phyloP scores from a whole-genome alignment of 441 rosid species.

The Adansonia rubrostipa region DNA sequence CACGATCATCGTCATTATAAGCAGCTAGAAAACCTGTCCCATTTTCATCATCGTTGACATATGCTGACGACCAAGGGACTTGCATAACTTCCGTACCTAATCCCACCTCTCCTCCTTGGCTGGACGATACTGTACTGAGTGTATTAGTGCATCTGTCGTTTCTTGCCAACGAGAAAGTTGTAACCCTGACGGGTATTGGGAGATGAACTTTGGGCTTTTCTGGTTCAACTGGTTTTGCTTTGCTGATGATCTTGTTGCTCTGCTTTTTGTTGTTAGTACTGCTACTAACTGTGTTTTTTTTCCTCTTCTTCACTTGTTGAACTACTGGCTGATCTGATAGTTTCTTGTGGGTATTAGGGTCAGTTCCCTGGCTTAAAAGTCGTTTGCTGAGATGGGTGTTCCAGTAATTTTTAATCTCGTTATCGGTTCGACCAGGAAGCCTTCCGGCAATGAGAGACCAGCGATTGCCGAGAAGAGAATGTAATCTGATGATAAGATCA shows the following conservation, averaged over 20 bases:
- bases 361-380: conserved; percentile 45
- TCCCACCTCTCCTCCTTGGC: conserved; percentile 31
- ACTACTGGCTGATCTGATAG: conserved; percentile 10
- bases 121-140: conserved; percentile 19
- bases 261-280: conserved; percentile 17
- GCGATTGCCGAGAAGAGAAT: conserved; percentile 64
- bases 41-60: conserved; percentile 16
- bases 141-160: conserved; percentile 37
- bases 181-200: conserved; percentile 49
- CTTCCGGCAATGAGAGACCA: conserved; percentile 80
- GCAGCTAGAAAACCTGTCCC: conserved; percentile 27
- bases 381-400: conserved; percentile 58
- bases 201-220: conserved; percentile 48
- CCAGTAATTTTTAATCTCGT: conserved; percentile 76
- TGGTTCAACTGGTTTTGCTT: not conserved
- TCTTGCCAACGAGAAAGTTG: conserved; percentile 35
- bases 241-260: too few species aligned
- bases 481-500: conserved; percentile 62
- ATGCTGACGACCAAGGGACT: not conserved
- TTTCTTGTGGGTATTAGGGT: conserved; percentile 44
- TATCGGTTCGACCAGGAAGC: conserved; percentile 77
- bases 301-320: conserved; percentile 24
- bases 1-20: conserved; percentile 31
- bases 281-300: not conserved
- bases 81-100: conserved; percentile 6